A percentile compares a stretch with the other conserved stretches of the same genome.
Conservation (phyloP, 257 asterid genomes). For the Fraxinus excelsior region DNA sequence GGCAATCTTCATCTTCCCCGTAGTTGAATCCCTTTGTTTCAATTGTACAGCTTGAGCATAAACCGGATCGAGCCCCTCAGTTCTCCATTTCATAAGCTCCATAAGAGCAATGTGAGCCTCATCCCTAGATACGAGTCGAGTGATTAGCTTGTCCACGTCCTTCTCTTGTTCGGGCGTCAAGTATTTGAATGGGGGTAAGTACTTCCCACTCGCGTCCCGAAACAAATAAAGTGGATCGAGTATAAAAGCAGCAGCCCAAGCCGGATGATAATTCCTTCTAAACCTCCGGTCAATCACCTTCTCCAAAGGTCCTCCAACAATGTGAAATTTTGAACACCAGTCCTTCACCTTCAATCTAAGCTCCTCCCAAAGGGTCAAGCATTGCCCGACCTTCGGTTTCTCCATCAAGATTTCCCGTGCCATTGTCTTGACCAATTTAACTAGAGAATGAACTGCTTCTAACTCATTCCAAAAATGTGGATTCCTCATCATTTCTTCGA, state of each 20-base stretch:
- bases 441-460: slow-evolving; percentile 79
- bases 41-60: slow-evolving; percentile 95
- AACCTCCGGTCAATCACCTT: slow-evolving; percentile 69
- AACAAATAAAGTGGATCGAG: slow-evolving; percentile 87
- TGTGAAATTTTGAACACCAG: slow-evolving; percentile 79
- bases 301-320: slow-evolving; percentile 66
- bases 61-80: slow-evolving; percentile 91
- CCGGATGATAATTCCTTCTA: slow-evolving; percentile 85
- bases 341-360: slow-evolving; percentile 70
- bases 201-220: slow-evolving; percentile 84
- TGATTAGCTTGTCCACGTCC: slow-evolving; percentile 87
- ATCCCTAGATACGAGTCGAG: slow-evolving; percentile 79
- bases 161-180: slow-evolving; percentile 86
- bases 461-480: slow-evolving; percentile 93
- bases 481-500: slow-evolving; percentile 86
- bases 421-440: slow-evolving; percentile 64
- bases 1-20: slow-evolving; percentile 86
- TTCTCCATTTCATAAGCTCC: slow-evolving; percentile 99
- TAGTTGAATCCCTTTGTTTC: slow-evolving; percentile 74
- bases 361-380: slow-evolving; percentile 95
- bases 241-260: slow-evolving; percentile 95
- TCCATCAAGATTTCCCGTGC: slow-evolving; percentile 75
- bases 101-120: slow-evolving; percentile 94
- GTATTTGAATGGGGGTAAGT: slow-evolving; percentile 90
- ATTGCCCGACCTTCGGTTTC: slow-evolving; percentile 84